Percentiles rank a stretch among this genome's conserved stretches.
These are phyloP conservation scores for Artemisia argyi DNA, from an alignment of 129 eudicot genomes.

Conservation along the genomic window DNA sequence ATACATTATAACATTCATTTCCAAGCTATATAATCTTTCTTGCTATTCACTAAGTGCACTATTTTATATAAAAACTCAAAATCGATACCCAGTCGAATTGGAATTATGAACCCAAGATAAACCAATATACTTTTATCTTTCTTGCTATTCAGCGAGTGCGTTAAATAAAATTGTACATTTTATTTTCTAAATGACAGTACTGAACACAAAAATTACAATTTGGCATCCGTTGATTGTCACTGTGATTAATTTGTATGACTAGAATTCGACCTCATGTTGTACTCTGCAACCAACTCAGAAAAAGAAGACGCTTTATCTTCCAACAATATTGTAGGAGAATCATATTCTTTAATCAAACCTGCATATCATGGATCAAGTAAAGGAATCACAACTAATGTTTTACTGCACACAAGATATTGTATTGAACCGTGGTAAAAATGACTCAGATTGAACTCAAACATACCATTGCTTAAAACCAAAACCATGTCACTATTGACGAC, in stretches of 20 bases:
- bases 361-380: neutral
- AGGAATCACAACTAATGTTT: neutral
- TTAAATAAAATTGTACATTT: too few relatives aligned
- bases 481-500: slow-evolving; percentile 29
- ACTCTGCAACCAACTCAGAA: slow-evolving; percentile 11
- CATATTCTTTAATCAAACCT: slow-evolving; percentile 25
- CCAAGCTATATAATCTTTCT: neutral
- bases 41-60: neutral
- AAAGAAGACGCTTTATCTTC: slow-evolving; percentile 11
- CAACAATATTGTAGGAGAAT: slow-evolving; percentile 14
- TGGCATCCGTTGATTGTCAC: neutral
- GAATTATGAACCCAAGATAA: too few relatives aligned
- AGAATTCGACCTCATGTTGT: slow-evolving; percentile 6
- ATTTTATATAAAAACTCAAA: too few relatives aligned
- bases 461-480: slow-evolving; percentile 24
- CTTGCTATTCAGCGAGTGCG: too few relatives aligned
- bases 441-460: slow-evolving; percentile 5
- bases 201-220: neutral
- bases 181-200: too few relatives aligned
- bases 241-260: neutral
- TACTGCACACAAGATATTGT: neutral
- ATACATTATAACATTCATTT: too few relatives aligned
- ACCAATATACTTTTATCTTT: too few relatives aligned
- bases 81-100: too few relatives aligned
- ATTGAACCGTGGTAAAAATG: neutral